A percentile compares a stretch with the other conserved stretches of the same genome.
These are phyloP conservation scores for Bjerkandera adusta DNA, from an alignment of 1,284 basidiomycete species.

Conservation along the genomic window DNA sequence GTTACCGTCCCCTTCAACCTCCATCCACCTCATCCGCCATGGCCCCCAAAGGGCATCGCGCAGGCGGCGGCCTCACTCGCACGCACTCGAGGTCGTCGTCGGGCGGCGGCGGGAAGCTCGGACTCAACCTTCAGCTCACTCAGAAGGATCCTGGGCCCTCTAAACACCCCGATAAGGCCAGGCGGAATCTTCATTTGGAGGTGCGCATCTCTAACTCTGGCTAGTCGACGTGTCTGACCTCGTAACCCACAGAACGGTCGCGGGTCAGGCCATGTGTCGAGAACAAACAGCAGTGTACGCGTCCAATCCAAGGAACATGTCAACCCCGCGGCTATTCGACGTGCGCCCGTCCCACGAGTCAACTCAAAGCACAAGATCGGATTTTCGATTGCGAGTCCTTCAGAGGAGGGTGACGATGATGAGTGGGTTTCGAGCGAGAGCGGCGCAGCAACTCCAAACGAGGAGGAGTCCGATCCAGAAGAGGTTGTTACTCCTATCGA, in stretches of 20 bases:
- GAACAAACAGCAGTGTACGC: conserved; percentile 49
- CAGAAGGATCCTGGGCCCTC: conserved; percentile 51
- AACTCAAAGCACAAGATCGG: conserved; percentile 44
- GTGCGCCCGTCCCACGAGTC: conserved; percentile 20
- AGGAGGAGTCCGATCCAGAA: conserved; percentile 43
- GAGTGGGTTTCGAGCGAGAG: conserved; percentile 78
- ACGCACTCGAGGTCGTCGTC: conserved; percentile 65
- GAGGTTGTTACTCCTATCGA: conserved; percentile 30
- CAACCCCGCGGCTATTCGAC: conserved; percentile 29
- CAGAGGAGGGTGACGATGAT: conserved; percentile 56
- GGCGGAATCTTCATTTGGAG: conserved; percentile 46
- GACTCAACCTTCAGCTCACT: conserved; percentile 61
- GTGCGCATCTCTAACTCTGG: conserved; percentile 38
- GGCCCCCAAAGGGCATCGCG: conserved; percentile 45
- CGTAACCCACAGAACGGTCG: conserved; percentile 10
- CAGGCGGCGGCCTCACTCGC: conserved; percentile 42
- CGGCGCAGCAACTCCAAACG: conserved; percentile 64
- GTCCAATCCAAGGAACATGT: conserved; percentile 50
- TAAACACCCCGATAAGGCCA: conserved; percentile 47
- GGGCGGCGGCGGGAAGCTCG: conserved; percentile 48
- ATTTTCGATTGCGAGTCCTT: conserved; percentile 56
- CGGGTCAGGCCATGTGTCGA: conserved; percentile 18
- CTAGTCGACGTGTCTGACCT: no score
- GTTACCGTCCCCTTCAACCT: conserved; percentile 11
- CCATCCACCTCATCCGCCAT: conserved; percentile 34